Evolutionary conservation across 2,329 filamentous ascomycete species (phyloP).

Genomic region (Aspergillus hortae): DNA sequence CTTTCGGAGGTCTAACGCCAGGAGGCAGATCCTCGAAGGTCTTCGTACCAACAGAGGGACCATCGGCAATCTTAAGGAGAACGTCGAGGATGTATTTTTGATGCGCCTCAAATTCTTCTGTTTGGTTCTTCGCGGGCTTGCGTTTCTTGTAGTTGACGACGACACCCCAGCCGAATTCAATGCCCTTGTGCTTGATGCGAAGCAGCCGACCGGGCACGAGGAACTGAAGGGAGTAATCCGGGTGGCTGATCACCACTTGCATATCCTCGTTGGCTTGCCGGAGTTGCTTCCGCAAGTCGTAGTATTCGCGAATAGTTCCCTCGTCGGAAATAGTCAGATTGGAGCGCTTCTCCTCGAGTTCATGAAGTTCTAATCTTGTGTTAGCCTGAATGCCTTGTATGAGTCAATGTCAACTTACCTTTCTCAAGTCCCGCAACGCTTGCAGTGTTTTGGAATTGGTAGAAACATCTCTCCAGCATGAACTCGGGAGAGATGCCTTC

Average conservation of each 20-base stretch:
- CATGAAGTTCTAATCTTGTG: conserved; percentile 59
- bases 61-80: conserved; percentile 61
- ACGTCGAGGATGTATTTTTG: conserved; percentile 82
- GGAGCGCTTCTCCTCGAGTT: conserved; percentile 71
- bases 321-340: conserved; percentile 80
- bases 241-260: conserved; percentile 86
- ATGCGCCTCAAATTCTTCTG: conserved; percentile 68
- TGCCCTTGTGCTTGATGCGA: conserved; percentile 72
- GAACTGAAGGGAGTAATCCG: conserved; percentile 78
- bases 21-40: conserved; percentile 62
- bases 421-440: conserved; percentile 81
- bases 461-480: conserved; percentile 98
- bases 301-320: conserved; percentile 86
- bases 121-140: conserved; percentile 61
- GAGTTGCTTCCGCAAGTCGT: conserved; percentile 80
- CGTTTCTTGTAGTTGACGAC: conserved; percentile 71
- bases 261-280: conserved; percentile 83
- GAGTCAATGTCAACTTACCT: conserved; percentile 30
- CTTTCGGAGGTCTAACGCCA: conserved; percentile 57
- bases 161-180: conserved; percentile 93
- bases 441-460: conserved; percentile 94
- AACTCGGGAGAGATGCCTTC: conserved; percentile 98
- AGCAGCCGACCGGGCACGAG: conserved; percentile 85
- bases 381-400: conserved; percentile 19
- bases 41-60: conserved; percentile 50